Evolutionary conservation across 2,329 filamentous ascomycete genomes (phyloP), one percentile per base, ranked within the genome.

Genomic region (Hypoxylon rubiginosum): DNA sequence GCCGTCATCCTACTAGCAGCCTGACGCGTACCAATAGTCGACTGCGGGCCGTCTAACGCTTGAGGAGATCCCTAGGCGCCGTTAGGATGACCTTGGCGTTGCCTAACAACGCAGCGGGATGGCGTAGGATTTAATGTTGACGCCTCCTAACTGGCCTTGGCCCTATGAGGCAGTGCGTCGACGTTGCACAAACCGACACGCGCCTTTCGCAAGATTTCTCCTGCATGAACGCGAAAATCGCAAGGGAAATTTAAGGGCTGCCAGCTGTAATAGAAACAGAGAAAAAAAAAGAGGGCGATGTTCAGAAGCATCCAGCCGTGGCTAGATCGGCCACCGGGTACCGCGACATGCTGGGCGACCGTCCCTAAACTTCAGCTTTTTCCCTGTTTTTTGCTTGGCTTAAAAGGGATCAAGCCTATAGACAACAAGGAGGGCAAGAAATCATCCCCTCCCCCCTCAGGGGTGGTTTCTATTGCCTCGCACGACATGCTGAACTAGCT

Each of bases 261-360:
- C 62, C 67, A 65, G 52, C 58, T 59, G 30, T 65, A 60, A 69
- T 68, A 62, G 62, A 66, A 19, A 17, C 13, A 39, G 30, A 11
- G 5, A 7, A 32, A 32, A 11, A 39, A 17, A 21, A 21, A 21
- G 49, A 62, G 45, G 45, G 48, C 56, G 65, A 68, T 66, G 57
- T 61, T 64, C 28, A 58, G 43, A 70, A 58, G 67, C 65, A 66
- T 61, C 62, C 34, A 70, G 53, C 67, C 67, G 67, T 59, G 62
- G 56, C 64, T 45, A 67, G 64, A 67, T 68, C 64, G 67, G 59
- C 59, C 58, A 50, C 62, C 62, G 65, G 62, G 64, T 58, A 65
- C 65, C 59, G 67, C 65, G 50, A 70, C 28, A 65, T 65, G 67
- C 54, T 65, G 57, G 45, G 39, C 59, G 50, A 70, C 67, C 62